Conservation (phyloP, 2,329 filamentous ascomycete species). For the Mariannaea sp. region DNA sequence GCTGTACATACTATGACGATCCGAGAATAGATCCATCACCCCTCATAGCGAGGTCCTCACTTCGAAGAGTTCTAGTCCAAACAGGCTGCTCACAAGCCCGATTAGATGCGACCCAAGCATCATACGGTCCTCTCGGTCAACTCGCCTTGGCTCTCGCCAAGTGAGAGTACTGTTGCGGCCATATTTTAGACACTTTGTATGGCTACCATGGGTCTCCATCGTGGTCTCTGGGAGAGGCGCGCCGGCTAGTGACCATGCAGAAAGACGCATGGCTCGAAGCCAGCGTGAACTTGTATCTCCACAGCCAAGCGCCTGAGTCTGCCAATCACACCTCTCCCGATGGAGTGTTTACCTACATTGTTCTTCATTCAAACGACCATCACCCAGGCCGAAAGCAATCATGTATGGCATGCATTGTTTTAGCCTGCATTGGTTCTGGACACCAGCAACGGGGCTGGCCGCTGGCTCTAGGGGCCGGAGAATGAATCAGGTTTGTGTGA, state of each 20-base stretch:
- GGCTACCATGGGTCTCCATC: constrained; percentile 7
- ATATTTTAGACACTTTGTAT: constrained; percentile 15
- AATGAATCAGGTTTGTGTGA: constrained; percentile 12
- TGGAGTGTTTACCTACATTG: constrained; percentile 17
- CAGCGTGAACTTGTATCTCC: constrained; percentile 17
- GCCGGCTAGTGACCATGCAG: constrained; percentile 13
- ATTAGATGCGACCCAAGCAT: constrained; percentile 4
- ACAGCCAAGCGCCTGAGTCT: constrained; percentile 1
- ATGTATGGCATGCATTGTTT: constrained; percentile 22
- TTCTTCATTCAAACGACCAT: constrained; percentile 13
- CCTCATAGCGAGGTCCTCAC: constrained; percentile 5
- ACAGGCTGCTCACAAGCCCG: neutral
- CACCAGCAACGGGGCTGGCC: constrained; percentile 14
- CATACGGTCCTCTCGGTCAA: constrained; percentile 29
- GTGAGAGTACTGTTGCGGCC: constrained; percentile 27
- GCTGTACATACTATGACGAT: neutral
- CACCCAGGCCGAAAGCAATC: neutral
- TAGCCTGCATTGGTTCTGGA: constrained; percentile 19
- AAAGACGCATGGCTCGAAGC: constrained; percentile 10
- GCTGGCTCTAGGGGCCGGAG: constrained; percentile 5
- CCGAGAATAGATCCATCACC: neutral
- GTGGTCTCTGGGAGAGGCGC: constrained; percentile 2
- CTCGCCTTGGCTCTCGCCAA: constrained; percentile 27
- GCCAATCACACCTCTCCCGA: constrained; percentile 12
- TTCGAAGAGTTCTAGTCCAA: constrained; percentile 1